Base-by-base conservation (phyloP, 176 grass and related monocot genomes). In the Cocos nucifera region DNA sequence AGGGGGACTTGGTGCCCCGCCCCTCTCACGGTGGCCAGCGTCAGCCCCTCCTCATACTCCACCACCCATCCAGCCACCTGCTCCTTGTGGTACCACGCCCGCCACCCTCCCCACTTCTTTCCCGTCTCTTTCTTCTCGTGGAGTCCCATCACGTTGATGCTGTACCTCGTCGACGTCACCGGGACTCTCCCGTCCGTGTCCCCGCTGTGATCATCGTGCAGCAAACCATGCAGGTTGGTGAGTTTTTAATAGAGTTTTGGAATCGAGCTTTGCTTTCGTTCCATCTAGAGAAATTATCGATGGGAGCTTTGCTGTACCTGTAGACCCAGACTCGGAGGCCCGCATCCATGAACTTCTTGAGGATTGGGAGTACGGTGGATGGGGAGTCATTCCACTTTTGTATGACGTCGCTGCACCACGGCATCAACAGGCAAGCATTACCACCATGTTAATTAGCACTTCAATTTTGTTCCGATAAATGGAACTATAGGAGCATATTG, bases 1-100 rank as follows among this genome's bases (percentile, higher is more conserved):
- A 82, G 80, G 26, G 91, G 92, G 54, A 96, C 92, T 69, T 96
- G 92, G 80, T 90, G 92, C 0, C 92, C 92, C 0, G 92, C 91
- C 15, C 92, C 92, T 57, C 92, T 83, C 66, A 96, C 83, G 23
- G 92, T 96, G 0, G 82, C 87, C 20, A 97, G 65, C 51, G 78
- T 81, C 3, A 95, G 63, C 25, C 89, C 92, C 57, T 88, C 75
- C 66, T 91, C 75, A 58, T 91, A 96, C 78, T 96, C 87, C 61
- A 82, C 92, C 35, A 78, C 71, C 92, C 92, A 96, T 27, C 92
- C 87, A 27, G 30, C 89, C 63, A 88, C 89, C 67, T 88, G 89
- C 75, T 75, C 81, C 80, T 74, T 26, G 67, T 85, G 77, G 73
- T 82, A 94, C 89, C 89, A 94, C 56, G 89, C 84, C 73, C 75